Evolutionary conservation across 148 eudicot genomes (phyloP).

Genomic region (Spergularia bocconei): DNA sequence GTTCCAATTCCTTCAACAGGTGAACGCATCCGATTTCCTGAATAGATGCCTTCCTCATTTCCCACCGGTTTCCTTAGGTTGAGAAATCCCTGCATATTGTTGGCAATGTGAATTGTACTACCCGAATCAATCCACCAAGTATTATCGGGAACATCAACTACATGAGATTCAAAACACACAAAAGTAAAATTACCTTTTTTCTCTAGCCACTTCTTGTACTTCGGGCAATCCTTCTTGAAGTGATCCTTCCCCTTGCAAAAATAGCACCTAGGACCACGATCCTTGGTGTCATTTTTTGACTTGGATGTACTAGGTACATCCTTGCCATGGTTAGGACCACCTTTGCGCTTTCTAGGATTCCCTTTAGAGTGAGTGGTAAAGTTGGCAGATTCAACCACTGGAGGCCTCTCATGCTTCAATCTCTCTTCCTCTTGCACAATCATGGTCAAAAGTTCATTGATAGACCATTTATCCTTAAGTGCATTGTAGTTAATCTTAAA

Average conservation of each 20-base stretch:
- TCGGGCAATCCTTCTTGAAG: background rate
- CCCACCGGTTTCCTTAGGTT: background rate
- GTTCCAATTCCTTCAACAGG: background rate
- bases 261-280: background rate
- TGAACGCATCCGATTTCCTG: background rate
- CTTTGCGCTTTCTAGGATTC: background rate
- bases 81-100: background rate
- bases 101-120: background rate
- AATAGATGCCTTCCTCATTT: background rate
- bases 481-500: background rate
- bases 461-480: background rate
- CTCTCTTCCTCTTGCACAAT: no score
- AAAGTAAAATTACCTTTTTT: background rate
- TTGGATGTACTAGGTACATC: background rate
- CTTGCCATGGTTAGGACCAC: background rate
- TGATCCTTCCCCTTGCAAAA: constrained; percentile 1
- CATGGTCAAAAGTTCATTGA: background rate
- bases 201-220: background rate
- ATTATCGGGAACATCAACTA: background rate
- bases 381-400: no score
- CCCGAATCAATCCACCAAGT: background rate
- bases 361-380: background rate
- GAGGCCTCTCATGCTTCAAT: no score
- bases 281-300: background rate
- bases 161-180: background rate